A percentile compares a stretch with the other conserved stretches of the same genome.
These are phyloP conservation scores for Oryza glaberrima DNA, from an alignment of 176 grass and related monocot species.

Conservation along the genomic window DNA sequence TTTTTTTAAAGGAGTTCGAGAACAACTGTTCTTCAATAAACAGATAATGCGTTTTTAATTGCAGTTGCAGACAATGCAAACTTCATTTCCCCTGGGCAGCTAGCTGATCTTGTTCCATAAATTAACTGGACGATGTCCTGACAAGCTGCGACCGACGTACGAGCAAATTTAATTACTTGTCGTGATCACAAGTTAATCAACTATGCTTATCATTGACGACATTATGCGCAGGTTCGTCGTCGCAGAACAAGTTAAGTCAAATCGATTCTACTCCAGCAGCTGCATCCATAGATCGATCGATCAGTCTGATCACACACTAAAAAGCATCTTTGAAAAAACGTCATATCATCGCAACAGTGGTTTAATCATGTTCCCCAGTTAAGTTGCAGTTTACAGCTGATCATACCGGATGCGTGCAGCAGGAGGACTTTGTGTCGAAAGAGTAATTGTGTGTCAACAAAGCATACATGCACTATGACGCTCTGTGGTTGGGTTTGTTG, in stretches of 20 bases:
- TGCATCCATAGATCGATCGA: background rate
- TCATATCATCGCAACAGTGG: constrained; percentile 16
- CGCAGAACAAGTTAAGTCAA: background rate
- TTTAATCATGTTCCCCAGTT: background rate
- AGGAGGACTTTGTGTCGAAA: constrained; percentile 18
- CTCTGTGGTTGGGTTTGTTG: background rate
- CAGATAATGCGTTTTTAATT: too few species aligned
- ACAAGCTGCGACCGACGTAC: too few species aligned
- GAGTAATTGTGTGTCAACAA: background rate
- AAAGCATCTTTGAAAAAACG: constrained; percentile 21
- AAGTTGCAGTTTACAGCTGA: constrained; percentile 19
- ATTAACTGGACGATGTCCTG: too few species aligned
- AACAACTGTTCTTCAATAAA: too few species aligned
- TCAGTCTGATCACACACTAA: constrained; percentile 9
- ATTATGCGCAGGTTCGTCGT: background rate
- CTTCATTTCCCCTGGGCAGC: too few species aligned
- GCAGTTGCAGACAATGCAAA: too few species aligned
- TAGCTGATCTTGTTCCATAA: too few species aligned
- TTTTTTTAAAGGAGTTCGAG: too few species aligned
- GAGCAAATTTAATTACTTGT: too few species aligned
- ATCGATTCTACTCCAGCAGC: background rate
- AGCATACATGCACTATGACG: background rate
- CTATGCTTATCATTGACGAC: background rate
- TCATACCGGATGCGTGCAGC: constrained; percentile 24
- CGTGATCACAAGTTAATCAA: too few species aligned